These are phyloP conservation scores for Crepidotus variabilis DNA, from an alignment of 768 basidiomycete species.

Conservation along the genomic window DNA sequence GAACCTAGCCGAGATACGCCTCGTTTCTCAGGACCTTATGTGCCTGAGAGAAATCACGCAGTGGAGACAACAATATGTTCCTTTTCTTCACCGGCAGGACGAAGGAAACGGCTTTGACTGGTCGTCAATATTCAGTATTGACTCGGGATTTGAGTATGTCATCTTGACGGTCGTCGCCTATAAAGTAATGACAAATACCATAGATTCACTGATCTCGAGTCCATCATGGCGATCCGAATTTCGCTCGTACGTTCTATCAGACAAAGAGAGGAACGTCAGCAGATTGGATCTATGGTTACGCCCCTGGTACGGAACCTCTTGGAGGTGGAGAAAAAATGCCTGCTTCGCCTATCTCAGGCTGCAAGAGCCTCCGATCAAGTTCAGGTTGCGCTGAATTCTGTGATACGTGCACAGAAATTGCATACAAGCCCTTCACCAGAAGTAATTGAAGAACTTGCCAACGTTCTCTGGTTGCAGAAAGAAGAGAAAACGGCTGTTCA, in stretches of 20 bases:
- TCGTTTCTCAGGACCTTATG: slow-evolving; percentile 68
- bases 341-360: slow-evolving; percentile 65
- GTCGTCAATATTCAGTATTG: slow-evolving; percentile 43
- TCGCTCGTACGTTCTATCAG: slow-evolving; percentile 74
- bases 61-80: slow-evolving; percentile 48
- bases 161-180: neutral
- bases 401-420: slow-evolving; percentile 70
- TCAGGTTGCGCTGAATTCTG: slow-evolving; percentile 85
- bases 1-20: slow-evolving; percentile 72
- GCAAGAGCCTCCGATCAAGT: slow-evolving; percentile 65
- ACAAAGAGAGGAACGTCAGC: slow-evolving; percentile 67
- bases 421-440: slow-evolving; percentile 40
- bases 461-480: slow-evolving; percentile 84
- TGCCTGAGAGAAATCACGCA: slow-evolving; percentile 73
- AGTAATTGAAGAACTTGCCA: slow-evolving; percentile 79
- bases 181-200: neutral
- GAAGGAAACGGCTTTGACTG: slow-evolving; percentile 30
- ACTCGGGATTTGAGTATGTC: slow-evolving; percentile 65
- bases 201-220: slow-evolving; percentile 76
- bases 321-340: slow-evolving; percentile 63
- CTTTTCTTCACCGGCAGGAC: slow-evolving; percentile 25
- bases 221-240: slow-evolving; percentile 74
- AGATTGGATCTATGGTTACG: slow-evolving; percentile 67
- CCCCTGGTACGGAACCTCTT: slow-evolving; percentile 48
- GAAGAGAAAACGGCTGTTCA: slow-evolving; percentile 85